Conservation (phyloP, 2,329 filamentous ascomycete species). For the Nectriaceae sp. region DNA sequence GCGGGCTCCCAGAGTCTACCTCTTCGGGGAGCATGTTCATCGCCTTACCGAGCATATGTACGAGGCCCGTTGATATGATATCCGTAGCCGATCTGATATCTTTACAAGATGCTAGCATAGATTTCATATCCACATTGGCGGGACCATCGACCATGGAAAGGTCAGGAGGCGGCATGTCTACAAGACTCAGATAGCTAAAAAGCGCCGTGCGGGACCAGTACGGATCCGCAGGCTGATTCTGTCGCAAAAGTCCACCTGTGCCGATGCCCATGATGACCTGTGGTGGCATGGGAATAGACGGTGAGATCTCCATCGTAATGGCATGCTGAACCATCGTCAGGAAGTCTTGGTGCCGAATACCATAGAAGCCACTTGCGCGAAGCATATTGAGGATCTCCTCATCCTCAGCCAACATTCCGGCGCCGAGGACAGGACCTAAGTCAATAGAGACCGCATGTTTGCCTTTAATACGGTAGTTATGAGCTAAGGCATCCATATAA, state of each 20-base stretch:
- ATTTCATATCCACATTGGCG: slow-evolving; percentile 30
- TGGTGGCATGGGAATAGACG: slow-evolving; percentile 37
- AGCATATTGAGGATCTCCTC: slow-evolving; percentile 49
- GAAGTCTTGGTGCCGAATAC: slow-evolving; percentile 52
- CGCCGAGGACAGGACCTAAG: slow-evolving; percentile 53
- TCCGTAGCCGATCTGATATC: slow-evolving; percentile 31
- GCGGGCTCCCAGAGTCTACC: slow-evolving; percentile 43
- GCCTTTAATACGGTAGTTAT: slow-evolving; percentile 31
- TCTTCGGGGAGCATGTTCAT: slow-evolving; percentile 48
- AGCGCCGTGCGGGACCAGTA: slow-evolving; percentile 55
- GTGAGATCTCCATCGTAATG: slow-evolving; percentile 39
- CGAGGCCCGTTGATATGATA: slow-evolving; percentile 39
- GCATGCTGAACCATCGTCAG: slow-evolving; percentile 49
- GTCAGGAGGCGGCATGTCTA: slow-evolving; percentile 45
- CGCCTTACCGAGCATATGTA: slow-evolving; percentile 43
- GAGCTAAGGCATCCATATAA: slow-evolving; percentile 51
- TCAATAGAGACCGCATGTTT: slow-evolving; percentile 49
- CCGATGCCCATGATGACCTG: slow-evolving; percentile 56
- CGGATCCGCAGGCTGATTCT: slow-evolving; percentile 54
- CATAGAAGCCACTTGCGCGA: slow-evolving; percentile 54
- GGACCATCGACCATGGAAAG: slow-evolving; percentile 20
- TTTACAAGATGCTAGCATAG: slow-evolving; percentile 33
- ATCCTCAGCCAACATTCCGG: slow-evolving; percentile 56
- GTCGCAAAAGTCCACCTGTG: slow-evolving; percentile 53
- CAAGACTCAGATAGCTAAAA: slow-evolving; percentile 49